Evolutionary conservation across 768 basidiomycete genomes (phyloP).

Genomic region (Calocybe indica): DNA sequence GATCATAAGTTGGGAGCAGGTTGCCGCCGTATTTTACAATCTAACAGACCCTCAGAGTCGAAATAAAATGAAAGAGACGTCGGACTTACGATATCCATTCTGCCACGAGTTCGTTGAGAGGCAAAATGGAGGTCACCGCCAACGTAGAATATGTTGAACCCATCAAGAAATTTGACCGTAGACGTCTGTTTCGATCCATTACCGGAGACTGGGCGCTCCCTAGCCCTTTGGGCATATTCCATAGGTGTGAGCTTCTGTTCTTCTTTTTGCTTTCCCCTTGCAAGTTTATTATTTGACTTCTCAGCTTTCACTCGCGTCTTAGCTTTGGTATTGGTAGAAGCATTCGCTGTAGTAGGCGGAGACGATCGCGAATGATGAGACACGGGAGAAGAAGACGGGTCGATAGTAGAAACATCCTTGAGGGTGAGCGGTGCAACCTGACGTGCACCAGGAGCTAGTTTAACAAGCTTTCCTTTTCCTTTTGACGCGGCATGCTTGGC

Average conservation of each 20-base stretch:
- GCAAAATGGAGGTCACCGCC: constrained; percentile 55
- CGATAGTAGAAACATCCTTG: constrained; percentile 26
- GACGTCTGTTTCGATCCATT: constrained; percentile 11
- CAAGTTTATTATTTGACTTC: constrained; percentile 15
- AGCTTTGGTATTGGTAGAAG: constrained; percentile 3
- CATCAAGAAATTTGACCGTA: constrained; percentile 34
- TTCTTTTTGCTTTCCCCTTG: constrained; percentile 27
- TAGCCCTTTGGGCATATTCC: constrained; percentile 42
- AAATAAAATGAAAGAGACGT: constrained; percentile 1
- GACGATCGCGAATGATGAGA: neutral
- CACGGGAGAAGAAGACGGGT: constrained; percentile 22
- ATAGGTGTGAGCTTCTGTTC: constrained; percentile 38
- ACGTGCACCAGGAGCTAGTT: constrained; percentile 9
- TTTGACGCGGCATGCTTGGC: constrained; percentile 23
- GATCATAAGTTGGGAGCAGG: constrained; percentile 53
- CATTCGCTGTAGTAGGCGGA: constrained; percentile 3
- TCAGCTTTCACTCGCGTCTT: constrained; percentile 7
- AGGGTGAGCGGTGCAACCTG: constrained; percentile 15
- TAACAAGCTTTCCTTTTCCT: constrained; percentile 17
- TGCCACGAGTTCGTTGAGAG: constrained; percentile 40
- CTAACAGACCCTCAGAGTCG: constrained; percentile 25
- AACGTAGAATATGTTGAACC: constrained; percentile 51
- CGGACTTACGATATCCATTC: constrained; percentile 57
- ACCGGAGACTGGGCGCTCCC: constrained; percentile 1
- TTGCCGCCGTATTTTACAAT: constrained; percentile 60